A percentile compares a stretch with the other conserved stretches of the same genome.
Conservation (phyloP, 345 rosid species). For the Linum trigynum region DNA sequence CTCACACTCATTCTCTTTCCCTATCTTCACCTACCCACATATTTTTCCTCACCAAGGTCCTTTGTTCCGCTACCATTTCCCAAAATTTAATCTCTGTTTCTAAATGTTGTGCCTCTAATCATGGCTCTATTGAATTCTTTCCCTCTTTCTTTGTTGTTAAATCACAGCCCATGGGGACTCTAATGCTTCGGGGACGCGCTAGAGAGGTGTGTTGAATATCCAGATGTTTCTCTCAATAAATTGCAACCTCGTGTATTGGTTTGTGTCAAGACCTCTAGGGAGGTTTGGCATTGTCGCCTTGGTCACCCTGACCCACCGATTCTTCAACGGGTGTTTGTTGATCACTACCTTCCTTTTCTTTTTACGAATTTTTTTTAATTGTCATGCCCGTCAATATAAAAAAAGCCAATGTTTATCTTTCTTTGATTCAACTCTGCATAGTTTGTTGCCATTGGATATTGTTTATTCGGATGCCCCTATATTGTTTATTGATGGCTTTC, state of each 20-base stretch:
- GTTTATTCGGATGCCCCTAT: background rate
- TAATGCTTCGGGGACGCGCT: background rate
- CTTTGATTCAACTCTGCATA: background rate
- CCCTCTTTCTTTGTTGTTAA: background rate
- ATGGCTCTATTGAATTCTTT: background rate
- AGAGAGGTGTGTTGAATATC: background rate
- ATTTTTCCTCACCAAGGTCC: background rate
- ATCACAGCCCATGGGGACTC: background rate
- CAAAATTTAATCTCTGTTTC: slow-evolving; percentile 1
- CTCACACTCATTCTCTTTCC: background rate
- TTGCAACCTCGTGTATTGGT: too few relatives aligned
- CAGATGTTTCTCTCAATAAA: background rate
- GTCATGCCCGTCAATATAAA: background rate
- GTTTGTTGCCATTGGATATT: background rate
- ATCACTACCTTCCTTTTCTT: background rate
- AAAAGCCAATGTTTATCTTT: slow-evolving; percentile 1
- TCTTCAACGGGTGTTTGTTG: background rate
- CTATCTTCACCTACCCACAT: background rate
- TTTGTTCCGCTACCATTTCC: background rate
- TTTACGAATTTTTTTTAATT: background rate
- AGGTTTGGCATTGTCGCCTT: background rate
- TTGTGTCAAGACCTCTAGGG: background rate
- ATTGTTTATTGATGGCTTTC: slow-evolving; percentile 3
- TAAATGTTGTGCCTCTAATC: background rate
- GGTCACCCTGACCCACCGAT: background rate